Conservation (phyloP, 192 early-diverging fungal species). For the Backusella luteola region DNA sequence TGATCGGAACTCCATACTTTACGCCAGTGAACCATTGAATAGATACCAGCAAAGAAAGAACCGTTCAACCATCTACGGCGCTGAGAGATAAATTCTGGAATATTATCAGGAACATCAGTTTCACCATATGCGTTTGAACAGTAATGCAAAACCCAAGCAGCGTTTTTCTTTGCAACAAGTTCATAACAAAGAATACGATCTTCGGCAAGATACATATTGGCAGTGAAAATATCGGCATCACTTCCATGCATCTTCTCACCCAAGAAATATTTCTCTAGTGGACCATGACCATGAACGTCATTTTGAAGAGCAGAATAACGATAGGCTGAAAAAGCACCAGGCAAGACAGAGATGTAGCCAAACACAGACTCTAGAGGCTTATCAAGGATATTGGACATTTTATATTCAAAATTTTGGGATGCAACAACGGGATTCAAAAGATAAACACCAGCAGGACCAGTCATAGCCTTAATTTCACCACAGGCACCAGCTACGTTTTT, state of each 20-base stretch:
- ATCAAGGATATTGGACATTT: conserved; percentile 71
- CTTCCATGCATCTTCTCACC: conserved; percentile 65
- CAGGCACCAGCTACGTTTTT: conserved; percentile 76
- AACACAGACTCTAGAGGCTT: conserved; percentile 86
- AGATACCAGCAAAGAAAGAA: conserved; percentile 79
- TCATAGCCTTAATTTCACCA: conserved; percentile 78
- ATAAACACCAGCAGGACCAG: conserved; percentile 54
- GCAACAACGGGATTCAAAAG: conserved; percentile 73
- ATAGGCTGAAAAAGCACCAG: conserved; percentile 84
- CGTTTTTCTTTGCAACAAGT: conserved; percentile 67
- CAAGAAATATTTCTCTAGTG: conserved; percentile 73
- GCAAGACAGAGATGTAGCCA: conserved; percentile 94
- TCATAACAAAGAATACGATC: conserved; percentile 85
- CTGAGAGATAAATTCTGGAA: conserved; percentile 77
- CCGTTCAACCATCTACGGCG: conserved; percentile 83
- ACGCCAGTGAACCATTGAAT: conserved; percentile 60
- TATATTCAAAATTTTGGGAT: conserved; percentile 84
- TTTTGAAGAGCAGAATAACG: conserved; percentile 71
- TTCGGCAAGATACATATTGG: conserved; percentile 66
- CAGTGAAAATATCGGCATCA: conserved; percentile 58
- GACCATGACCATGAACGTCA: conserved; percentile 50
- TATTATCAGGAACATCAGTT: conserved; percentile 73
- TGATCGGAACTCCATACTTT: conserved; percentile 72
- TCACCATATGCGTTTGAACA: conserved; percentile 65
- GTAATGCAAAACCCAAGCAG: conserved; percentile 69